These are phyloP conservation scores for Lonicera japonica DNA, from an alignment of 129 eudicot species.

Conservation along the genomic window DNA sequence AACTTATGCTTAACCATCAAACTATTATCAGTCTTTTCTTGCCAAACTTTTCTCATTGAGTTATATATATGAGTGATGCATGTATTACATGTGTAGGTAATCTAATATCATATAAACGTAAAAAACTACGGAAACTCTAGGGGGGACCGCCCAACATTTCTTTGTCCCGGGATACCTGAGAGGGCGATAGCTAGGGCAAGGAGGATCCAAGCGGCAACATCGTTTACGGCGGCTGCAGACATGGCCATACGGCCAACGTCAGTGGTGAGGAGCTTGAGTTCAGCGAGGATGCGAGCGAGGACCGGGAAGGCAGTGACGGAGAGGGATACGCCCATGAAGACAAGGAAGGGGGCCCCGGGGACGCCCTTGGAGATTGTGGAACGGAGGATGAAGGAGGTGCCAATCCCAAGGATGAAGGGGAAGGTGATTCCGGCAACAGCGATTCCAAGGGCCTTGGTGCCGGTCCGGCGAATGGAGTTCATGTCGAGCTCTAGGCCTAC, in stretches of 20 bases:
- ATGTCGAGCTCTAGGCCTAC: constrained; percentile 36
- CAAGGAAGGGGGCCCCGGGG: constrained; percentile 20
- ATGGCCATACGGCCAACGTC: constrained; percentile 37
- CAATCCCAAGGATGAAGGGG: constrained; percentile 31
- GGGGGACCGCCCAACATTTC: too few relatives aligned
- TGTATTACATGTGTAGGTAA: too few relatives aligned
- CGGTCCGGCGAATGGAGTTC: constrained; percentile 23
- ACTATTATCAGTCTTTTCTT: too few relatives aligned
- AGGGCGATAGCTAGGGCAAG: constrained; percentile 39
- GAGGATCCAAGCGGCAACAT: constrained; percentile 39
- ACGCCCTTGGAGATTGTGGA: constrained; percentile 22
- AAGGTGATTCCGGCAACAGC: constrained; percentile 32
- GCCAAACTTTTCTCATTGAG: too few relatives aligned
- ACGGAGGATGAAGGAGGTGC: constrained; percentile 30
- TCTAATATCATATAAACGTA: background rate
- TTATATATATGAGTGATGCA: too few relatives aligned
- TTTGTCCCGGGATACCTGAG: too few relatives aligned
- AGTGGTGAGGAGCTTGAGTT: constrained; percentile 33
- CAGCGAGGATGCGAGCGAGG: constrained; percentile 35
- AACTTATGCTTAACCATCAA: too few relatives aligned
- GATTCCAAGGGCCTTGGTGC: constrained; percentile 23
- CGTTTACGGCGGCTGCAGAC: constrained; percentile 44
- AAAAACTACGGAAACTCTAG: too few relatives aligned
- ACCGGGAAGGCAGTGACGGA: constrained; percentile 37
- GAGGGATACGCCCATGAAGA: constrained; percentile 40